These are phyloP conservation scores for Colletotrichum sp. DNA, from an alignment of 2,329 filamentous ascomycete genomes.

Conservation along the genomic window DNA sequence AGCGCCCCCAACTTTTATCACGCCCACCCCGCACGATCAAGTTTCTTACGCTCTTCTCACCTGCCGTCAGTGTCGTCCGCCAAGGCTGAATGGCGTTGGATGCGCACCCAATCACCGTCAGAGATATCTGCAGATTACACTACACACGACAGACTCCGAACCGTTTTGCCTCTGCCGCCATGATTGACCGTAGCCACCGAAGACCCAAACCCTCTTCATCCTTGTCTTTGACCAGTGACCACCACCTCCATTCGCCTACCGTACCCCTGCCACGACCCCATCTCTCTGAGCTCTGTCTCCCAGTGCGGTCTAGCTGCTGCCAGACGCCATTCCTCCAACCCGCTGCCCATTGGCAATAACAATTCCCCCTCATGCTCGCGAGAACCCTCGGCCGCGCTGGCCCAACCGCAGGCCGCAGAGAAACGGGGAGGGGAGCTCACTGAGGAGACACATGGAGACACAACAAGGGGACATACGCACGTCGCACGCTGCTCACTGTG, in stretches of 20 bases:
- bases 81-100: slow-evolving; percentile 14
- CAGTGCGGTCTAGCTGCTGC: not conserved
- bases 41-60: not conserved
- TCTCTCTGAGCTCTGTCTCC: not conserved
- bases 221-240: not conserved
- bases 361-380: not conserved
- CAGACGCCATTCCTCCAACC: not conserved
- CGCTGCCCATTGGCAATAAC: not conserved
- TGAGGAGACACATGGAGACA: not conserved
- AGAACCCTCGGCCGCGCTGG: not conserved
- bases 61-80: not conserved
- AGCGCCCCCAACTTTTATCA: not conserved
- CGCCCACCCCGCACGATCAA: not conserved
- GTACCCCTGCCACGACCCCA: not conserved
- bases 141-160: not conserved
- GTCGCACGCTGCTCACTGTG: not conserved
- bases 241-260: not conserved
- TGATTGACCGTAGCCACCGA: not conserved
- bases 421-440: not conserved
- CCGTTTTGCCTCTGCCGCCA: not conserved
- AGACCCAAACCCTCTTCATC: not conserved
- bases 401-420: not conserved
- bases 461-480: not conserved
- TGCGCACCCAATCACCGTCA: not conserved
- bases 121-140: not conserved